phyloP scores from a whole-genome alignment of 1,284 basidiomycete genomes.

The Clitocybe nebularis region DNA sequence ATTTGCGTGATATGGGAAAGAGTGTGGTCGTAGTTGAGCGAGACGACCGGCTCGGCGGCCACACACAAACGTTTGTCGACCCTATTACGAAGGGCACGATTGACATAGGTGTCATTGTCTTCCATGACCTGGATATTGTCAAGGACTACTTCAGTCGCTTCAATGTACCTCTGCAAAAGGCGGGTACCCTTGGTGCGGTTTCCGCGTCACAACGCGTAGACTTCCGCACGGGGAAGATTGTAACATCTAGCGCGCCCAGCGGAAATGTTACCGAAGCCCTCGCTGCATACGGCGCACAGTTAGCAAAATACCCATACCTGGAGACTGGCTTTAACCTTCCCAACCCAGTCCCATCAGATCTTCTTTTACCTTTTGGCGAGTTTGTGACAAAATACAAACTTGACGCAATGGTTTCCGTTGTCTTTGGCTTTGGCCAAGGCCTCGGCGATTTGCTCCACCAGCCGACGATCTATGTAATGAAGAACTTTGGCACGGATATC shows the following conservation, averaged over 20 bases:
- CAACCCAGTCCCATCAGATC: constrained; percentile 1
- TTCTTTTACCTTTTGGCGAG: constrained; percentile 3
- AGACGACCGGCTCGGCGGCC: constrained; percentile 1
- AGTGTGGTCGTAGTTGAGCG: neutral
- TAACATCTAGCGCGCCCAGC: neutral
- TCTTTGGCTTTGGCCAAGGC: neutral
- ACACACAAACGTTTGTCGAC: neutral
- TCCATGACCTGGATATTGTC: neutral
- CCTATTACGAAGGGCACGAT: neutral
- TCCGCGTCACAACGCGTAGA: neutral
- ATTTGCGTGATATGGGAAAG: neutral
- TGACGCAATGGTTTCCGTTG: neutral
- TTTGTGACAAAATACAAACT: constrained; percentile 1
- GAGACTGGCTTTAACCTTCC: constrained; percentile 3
- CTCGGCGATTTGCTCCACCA: neutral
- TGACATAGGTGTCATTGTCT: neutral
- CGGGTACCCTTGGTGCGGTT: neutral
- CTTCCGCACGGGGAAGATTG: neutral
- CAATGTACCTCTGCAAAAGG: neutral
- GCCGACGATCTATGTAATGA: constrained; percentile 2
- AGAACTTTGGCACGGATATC: neutral
- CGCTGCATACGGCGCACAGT: constrained; percentile 1
- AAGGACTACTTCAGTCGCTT: constrained; percentile 2
- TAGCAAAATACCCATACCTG: constrained; percentile 2
- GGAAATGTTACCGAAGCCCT: neutral